These are phyloP conservation scores for Fusarium oxysporum DNA, from an alignment of 2,329 filamentous ascomycete genomes.

Conservation along the genomic window DNA sequence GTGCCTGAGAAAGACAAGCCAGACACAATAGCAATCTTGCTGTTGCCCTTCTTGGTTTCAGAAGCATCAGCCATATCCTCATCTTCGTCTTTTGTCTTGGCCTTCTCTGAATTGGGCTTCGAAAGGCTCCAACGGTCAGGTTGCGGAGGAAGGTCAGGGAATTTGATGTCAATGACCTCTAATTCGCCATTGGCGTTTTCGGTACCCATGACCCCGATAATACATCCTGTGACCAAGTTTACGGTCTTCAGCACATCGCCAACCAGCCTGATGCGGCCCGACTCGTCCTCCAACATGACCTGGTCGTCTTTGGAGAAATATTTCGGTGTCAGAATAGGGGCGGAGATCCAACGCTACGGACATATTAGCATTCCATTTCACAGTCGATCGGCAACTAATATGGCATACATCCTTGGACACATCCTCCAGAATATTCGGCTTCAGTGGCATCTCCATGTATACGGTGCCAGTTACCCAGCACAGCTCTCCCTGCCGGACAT, in stretches of 20 bases:
- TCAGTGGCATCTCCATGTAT: constrained; percentile 96
- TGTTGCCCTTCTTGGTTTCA: constrained; percentile 55
- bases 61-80: constrained; percentile 68
- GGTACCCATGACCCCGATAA: constrained; percentile 93
- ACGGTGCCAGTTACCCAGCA: constrained; percentile 96
- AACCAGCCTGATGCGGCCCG: constrained; percentile 83
- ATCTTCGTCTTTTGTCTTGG: constrained; percentile 57
- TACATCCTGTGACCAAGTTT: constrained; percentile 89
- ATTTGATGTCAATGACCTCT: constrained; percentile 89
- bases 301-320: constrained; percentile 78
- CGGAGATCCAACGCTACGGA: constrained; percentile 84
- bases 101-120: constrained; percentile 55
- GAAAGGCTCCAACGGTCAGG: constrained; percentile 81
- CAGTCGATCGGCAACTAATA: not conserved
- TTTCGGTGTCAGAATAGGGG: constrained; percentile 79
- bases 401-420: constrained; percentile 85
- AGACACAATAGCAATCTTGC: constrained; percentile 86
- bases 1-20: constrained; percentile 85
- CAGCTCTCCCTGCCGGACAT: constrained; percentile 93
- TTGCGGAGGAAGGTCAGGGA: constrained; percentile 87
- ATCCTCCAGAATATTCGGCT: constrained; percentile 95
- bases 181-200: constrained; percentile 94
- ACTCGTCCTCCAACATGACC: constrained; percentile 95
- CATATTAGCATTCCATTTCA: constrained; percentile 1
- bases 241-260: constrained; percentile 75